Evolutionary conservation across 73 alveolate species (phyloP), one percentile per base, ranked within the genome.

Genomic region (Durusdinium trenchii): DNA sequence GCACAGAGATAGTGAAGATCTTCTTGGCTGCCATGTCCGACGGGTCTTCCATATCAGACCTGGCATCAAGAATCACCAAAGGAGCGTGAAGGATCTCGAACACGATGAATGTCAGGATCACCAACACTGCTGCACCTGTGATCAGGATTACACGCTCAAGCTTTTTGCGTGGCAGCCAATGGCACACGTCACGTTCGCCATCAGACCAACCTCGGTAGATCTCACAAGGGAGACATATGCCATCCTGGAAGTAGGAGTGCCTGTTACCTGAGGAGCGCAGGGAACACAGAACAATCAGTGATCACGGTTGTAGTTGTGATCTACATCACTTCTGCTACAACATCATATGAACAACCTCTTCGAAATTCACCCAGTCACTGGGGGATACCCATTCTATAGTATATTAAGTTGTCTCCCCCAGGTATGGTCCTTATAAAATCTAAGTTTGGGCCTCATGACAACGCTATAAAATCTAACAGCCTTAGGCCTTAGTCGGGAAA

Each of bases 21-120:
- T 47, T 86, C 62, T 86, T 35, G 50, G 36, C 1, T 67, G 79
- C 47, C n/a, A 36, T 32, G 20, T 40, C 35, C 26, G 54, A 3
- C n/a, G n/a, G n/a, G n/a, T n/a, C n/a, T 36, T 50, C 85, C 54
- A 40, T 10, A 64, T 57, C 82, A 0, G 95, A 57, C 81, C 43
- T 86, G 26, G 95, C 95, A 54, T 86, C 95, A 3, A 86, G 48
- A 16, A 86, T 23, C 42, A 86, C 95, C 82, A 86, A 47, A 26
- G 95, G 95, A 23, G 82, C 95, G 16, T 38, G 43, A 57, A 86
- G 67, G 73, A 57, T 40, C 95, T 86, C 36, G 46, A 57, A 47
- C 6, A 45, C 50, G 43, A 60, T 12, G 95, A 86, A 86, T 7
- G 60, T 36, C 45, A 54, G n/a, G 28, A 60, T 2, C 10, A 57